A percentile compares a stretch with the other conserved stretches of the same genome.
These are phyloP conservation scores for Mycena amicta DNA, from an alignment of 768 basidiomycete genomes.

Conservation along the genomic window DNA sequence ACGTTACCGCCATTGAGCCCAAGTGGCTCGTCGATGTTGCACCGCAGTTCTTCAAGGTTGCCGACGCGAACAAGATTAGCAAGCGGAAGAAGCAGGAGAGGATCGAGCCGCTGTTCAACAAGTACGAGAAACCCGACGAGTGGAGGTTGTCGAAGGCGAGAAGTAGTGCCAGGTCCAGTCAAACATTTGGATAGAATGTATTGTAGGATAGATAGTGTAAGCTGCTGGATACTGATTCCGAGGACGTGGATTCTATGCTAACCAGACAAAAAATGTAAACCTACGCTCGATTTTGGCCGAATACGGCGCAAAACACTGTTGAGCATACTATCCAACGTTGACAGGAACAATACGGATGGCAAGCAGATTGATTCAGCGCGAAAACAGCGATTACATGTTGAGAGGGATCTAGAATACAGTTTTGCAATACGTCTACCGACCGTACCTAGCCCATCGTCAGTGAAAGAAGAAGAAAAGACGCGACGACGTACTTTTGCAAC, in stretches of 20 bases:
- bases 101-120: slow-evolving; percentile 95
- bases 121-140: slow-evolving; percentile 92
- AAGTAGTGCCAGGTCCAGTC: slow-evolving; percentile 75
- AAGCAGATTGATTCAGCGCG: not conserved
- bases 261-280: no score
- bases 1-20: slow-evolving; percentile 93
- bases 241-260: no score
- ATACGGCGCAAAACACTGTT: no score
- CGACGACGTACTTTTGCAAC: slow-evolving; percentile 78
- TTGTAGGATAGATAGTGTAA: not conserved
- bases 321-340: no score
- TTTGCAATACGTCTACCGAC: not conserved
- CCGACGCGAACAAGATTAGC: slow-evolving; percentile 96
- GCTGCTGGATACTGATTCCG: no score
- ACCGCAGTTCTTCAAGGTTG: slow-evolving; percentile 98
- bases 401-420: not conserved
- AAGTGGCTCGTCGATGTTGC: slow-evolving; percentile 99
- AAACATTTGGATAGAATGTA: not conserved
- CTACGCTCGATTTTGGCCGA: no score
- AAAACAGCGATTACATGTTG: not conserved
- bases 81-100: slow-evolving; percentile 96
- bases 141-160: slow-evolving; percentile 95
- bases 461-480: not conserved
- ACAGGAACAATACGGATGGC: no score
- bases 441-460: not conserved